These are phyloP conservation scores for Ophiorrhiza pumila DNA, from an alignment of 257 asterid species.

Conservation along the genomic window DNA sequence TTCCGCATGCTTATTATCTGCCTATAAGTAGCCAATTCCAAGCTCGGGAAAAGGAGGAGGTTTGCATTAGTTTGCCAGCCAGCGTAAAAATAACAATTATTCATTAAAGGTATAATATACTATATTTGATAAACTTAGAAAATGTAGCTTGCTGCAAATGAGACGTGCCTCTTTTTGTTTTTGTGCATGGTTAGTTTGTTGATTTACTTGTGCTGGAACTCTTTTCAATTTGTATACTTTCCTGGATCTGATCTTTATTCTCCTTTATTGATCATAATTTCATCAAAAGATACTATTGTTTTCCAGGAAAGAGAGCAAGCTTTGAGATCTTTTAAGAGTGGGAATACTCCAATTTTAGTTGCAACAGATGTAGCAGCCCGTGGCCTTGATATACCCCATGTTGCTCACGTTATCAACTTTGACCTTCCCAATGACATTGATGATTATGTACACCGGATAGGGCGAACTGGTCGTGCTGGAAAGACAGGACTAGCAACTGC, in stretches of 20 bases:
- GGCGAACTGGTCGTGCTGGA: constrained; percentile 93
- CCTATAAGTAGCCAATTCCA: too few relatives aligned
- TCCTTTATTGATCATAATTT: not conserved
- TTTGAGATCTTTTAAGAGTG: constrained; percentile 77
- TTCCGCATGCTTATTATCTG: too few relatives aligned
- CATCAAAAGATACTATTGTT: not conserved
- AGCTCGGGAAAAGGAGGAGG: too few relatives aligned
- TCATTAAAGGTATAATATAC: not conserved
- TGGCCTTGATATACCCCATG: constrained; percentile 86
- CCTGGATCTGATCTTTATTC: not conserved
- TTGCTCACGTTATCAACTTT: constrained; percentile 75
- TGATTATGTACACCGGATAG: constrained; percentile 85
- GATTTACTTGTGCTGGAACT: not conserved
- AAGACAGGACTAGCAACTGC: constrained; percentile 84
- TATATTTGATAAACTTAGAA: too few relatives aligned
- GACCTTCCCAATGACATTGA: constrained; percentile 88
- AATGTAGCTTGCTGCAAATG: not conserved
- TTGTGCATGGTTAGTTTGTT: not conserved
- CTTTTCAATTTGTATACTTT: not conserved
- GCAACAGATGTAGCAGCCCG: constrained; percentile 97
- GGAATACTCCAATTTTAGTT: constrained; percentile 75
- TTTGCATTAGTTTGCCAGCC: too few relatives aligned
- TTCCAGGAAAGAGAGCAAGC: constrained; percentile 80
- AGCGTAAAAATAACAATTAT: too few relatives aligned
- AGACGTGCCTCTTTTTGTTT: not conserved